Base-by-base conservation (phyloP, 805 yeast genomes). In the Candida gorgasii region DNA sequence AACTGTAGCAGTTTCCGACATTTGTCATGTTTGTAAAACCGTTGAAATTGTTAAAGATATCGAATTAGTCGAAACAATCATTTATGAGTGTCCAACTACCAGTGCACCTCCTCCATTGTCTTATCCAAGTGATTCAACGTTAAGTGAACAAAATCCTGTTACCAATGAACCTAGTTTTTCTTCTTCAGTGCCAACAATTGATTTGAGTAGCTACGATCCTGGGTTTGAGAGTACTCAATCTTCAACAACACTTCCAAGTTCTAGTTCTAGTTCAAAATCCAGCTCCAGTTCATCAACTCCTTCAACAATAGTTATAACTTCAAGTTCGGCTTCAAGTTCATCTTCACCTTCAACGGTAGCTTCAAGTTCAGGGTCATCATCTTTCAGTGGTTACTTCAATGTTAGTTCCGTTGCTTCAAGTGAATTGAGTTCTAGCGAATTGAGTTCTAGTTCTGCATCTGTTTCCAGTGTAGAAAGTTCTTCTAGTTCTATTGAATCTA, bases 61-160 rank as follows among this genome's bases (percentile, higher is more conserved):
- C 9, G 19, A 36, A 30, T 54, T 63, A 8, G 57, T 67, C 0
- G 59, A 62, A 5, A 48, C 53, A 2, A 55, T 61, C 2, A 43
- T 62, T 15, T 59, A 50, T 44, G 39, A 36, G 18, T 58, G 62
- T 14, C 47, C 66, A 1, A 44, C 57, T 6, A 45, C 52, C 1
- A 47, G 34, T 36, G 43, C 39, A 4, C 50, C 58, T n/a, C 34
- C 51, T 16, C 51, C 58, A 17, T 36, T 57, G 2, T 33, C 34
- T n/a, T 36, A 55, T 17, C 42, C 59, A 12, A 40, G 45, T 5
- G 29, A 20, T 22, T 34, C 37, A 20, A 13, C 37, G 14, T 15
- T 22, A 6, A 55, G 62, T 5, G 36, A 45, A 30, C 39, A 38
- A 18, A 49, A 65, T 38, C 70, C 69, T 18, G 55, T 66, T 46